A percentile compares a stretch with the other conserved stretches of the same genome.
Conservation (phyloP, 2,329 filamentous ascomycete genomes). For the Stemphylium vesicarium region DNA sequence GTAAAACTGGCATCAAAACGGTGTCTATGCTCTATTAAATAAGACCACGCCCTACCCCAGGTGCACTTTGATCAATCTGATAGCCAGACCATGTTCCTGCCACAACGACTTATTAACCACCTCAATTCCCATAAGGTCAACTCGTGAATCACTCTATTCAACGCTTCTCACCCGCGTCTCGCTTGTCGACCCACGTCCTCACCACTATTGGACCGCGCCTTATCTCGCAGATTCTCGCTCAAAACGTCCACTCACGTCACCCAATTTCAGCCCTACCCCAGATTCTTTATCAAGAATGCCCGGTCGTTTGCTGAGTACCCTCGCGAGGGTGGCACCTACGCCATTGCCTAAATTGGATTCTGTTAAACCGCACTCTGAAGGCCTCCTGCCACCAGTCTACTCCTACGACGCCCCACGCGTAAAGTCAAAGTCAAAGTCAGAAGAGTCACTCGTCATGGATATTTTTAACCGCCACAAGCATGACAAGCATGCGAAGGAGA, state of each 20-base stretch:
- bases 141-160: constrained; percentile 25
- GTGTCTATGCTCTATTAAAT: constrained; percentile 24
- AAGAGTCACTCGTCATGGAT: constrained; percentile 49
- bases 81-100: constrained; percentile 41
- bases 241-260: constrained; percentile 20
- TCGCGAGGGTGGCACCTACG: constrained; percentile 42
- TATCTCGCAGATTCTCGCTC: constrained; percentile 22
- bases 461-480: constrained; percentile 48
- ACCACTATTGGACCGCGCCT: constrained; percentile 25
- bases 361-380: constrained; percentile 27
- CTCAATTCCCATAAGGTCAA: constrained; percentile 47
- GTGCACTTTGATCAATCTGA: neutral
- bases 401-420: constrained; percentile 40
- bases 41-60: constrained; percentile 25
- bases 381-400: constrained; percentile 44
- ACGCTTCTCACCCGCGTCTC: constrained; percentile 24
- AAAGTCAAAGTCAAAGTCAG: constrained; percentile 36
- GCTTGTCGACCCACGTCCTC: constrained; percentile 18
- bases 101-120: constrained; percentile 38
- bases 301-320: constrained; percentile 43
- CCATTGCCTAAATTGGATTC: constrained; percentile 40
- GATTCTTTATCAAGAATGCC: constrained; percentile 42
- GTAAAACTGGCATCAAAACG: constrained; percentile 26
- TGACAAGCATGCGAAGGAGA: constrained; percentile 28
- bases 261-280: constrained; percentile 37